Evolutionary conservation across 2,329 filamentous ascomycete species (phyloP).

Genomic region (Emydomyces testavorans): DNA sequence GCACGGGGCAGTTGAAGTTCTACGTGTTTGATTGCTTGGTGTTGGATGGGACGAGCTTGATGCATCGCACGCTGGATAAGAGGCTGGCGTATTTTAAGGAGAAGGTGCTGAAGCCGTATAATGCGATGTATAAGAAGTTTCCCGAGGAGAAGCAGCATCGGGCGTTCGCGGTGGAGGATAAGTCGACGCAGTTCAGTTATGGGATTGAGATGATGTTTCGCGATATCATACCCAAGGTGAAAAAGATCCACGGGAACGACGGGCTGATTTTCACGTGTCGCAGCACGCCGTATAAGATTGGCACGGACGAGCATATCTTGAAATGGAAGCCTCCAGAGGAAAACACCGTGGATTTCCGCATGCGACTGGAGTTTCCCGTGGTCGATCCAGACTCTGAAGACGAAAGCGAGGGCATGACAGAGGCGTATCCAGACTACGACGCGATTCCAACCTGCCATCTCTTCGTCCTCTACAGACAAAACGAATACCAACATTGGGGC

Average conservation of each 20-base stretch:
- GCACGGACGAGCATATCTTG: constrained; percentile 84
- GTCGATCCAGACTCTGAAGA: constrained; percentile 59
- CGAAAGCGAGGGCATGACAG: constrained; percentile 51
- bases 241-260: constrained; percentile 72
- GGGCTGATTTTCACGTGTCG: constrained; percentile 96
- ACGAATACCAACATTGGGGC: constrained; percentile 54
- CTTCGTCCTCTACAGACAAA: constrained; percentile 54
- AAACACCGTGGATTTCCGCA: constrained; percentile 86
- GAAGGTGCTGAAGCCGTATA: constrained; percentile 66
- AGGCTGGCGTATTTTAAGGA: constrained; percentile 76
- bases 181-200: constrained; percentile 81
- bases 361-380: constrained; percentile 63
- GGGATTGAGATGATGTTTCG: constrained; percentile 86
- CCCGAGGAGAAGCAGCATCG: constrained; percentile 59
- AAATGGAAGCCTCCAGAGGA: constrained; percentile 97
- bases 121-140: constrained; percentile 59
- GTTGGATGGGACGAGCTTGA: constrained; percentile 63
- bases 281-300: constrained; percentile 71
- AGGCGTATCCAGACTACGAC: constrained; percentile 66
- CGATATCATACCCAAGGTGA: constrained; percentile 67
- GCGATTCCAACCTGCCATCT: constrained; percentile 63
- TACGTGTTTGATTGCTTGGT: constrained; percentile 81
- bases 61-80: constrained; percentile 73
- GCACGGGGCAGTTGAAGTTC: constrained; percentile 61
- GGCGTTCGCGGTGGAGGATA: constrained; percentile 74